Conservation (phyloP, 2,329 filamentous ascomycete species). For the Fusarium dimerum region DNA sequence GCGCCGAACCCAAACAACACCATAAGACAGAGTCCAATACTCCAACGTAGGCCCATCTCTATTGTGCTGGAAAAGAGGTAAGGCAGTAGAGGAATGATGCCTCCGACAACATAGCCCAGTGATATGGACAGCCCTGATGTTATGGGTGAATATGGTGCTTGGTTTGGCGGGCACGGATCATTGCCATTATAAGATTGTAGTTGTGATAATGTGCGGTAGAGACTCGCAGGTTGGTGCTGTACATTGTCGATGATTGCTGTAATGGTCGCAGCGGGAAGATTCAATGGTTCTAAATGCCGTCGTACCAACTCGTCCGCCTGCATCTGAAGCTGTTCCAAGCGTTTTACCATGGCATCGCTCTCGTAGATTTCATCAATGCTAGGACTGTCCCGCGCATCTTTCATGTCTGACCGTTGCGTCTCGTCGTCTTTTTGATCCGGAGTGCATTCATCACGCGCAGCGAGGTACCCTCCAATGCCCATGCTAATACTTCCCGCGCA, state of each 20-base stretch:
- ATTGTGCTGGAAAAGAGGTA: conserved; percentile 55
- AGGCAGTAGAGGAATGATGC: conserved; percentile 61
- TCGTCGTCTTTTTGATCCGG: not conserved
- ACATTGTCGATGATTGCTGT: conserved; percentile 29
- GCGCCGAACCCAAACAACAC: conserved; percentile 59
- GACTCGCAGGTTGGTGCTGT: conserved; percentile 33
- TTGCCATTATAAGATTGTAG: conserved; percentile 20
- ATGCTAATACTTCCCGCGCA: conserved; percentile 73
- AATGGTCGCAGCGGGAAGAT: conserved; percentile 24
- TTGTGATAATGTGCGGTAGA: conserved; percentile 20
- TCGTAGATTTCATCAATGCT: conserved; percentile 17
- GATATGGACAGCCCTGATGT: conserved; percentile 61
- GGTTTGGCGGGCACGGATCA: not conserved
- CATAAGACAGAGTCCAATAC: conserved; percentile 53
- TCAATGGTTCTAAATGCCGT: conserved; percentile 36
- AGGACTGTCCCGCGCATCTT: conserved; percentile 31
- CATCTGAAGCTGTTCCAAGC: conserved; percentile 8
- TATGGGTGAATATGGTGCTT: conserved; percentile 34
- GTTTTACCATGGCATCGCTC: not conserved
- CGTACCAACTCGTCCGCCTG: conserved; percentile 27
- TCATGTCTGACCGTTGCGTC: conserved; percentile 9
- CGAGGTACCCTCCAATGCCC: conserved; percentile 71
- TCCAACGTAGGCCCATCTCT: conserved; percentile 49
- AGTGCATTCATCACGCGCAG: conserved; percentile 46
- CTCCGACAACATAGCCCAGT: conserved; percentile 62